These are phyloP conservation scores for Pichia sp. DNA, from an alignment of 1,139 yeast species.

Conservation along the genomic window DNA sequence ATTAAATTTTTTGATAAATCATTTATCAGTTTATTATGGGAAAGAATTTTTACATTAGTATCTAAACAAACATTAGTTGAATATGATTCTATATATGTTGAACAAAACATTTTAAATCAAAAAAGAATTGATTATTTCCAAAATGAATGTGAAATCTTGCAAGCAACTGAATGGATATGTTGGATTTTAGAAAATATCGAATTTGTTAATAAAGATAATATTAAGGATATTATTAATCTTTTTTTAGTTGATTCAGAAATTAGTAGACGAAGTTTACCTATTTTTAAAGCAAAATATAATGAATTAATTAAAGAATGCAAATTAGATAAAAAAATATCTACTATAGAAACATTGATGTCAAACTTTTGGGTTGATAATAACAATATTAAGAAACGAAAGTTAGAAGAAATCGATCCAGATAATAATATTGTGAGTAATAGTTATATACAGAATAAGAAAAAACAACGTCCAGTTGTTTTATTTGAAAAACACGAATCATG, in stretches of 20 bases:
- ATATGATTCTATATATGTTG: slow-evolving; percentile 3
- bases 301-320: neutral
- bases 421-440: neutral
- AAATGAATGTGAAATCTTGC: slow-evolving; percentile 8
- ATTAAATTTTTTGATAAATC: slow-evolving; percentile 27
- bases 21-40: slow-evolving; percentile 15
- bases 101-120: slow-evolving; percentile 1
- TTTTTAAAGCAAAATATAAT: slow-evolving; percentile 1
- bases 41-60: slow-evolving; percentile 11
- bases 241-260: slow-evolving; percentile 5
- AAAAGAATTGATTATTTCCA: slow-evolving; percentile 6
- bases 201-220: slow-evolving; percentile 1
- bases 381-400: neutral
- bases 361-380: slow-evolving; percentile 19
- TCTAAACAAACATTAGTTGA: slow-evolving; percentile 9
- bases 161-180: slow-evolving; percentile 11
- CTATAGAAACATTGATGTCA: slow-evolving; percentile 12
- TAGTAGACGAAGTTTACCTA: slow-evolving; percentile 6
- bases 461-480: slow-evolving; percentile 16
- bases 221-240: slow-evolving; percentile 1
- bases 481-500: slow-evolving; percentile 33
- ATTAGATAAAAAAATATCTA: slow-evolving; percentile 4
- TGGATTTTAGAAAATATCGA: slow-evolving; percentile 12
- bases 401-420: slow-evolving; percentile 3
- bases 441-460: slow-evolving; percentile 1